Evolutionary conservation across 1,284 basidiomycete species (phyloP).

Genomic region (Cystobasidium pallidum): DNA sequence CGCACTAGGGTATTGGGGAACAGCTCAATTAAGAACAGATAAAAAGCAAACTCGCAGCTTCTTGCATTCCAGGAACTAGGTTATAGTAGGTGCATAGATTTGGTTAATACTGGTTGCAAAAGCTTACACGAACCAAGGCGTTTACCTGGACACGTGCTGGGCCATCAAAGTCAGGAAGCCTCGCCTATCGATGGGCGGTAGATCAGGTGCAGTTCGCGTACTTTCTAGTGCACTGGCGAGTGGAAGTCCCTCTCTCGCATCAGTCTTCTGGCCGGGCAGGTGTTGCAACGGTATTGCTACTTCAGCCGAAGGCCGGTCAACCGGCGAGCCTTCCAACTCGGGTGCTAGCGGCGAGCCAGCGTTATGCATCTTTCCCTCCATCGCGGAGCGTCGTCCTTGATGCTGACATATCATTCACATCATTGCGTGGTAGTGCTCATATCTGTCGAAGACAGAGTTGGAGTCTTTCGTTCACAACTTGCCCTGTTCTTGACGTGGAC

Average conservation of each 20-base stretch:
- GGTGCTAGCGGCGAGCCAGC: neutral
- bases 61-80: slow-evolving; percentile 60
- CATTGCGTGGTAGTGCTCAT: no score
- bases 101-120: neutral
- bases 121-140: neutral
- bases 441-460: no score
- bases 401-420: no score
- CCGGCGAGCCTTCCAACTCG: neutral
- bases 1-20: slow-evolving; percentile 59
- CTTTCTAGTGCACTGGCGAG: neutral
- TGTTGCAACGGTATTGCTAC: neutral
- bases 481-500: no score
- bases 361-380: neutral
- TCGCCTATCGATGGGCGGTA: slow-evolving; percentile 17
- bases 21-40: slow-evolving; percentile 61
- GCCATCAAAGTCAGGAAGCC: slow-evolving; percentile 43
- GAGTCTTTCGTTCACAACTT: no score
- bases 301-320: neutral
- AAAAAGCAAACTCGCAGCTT: slow-evolving; percentile 61
- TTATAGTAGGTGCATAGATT: no score
- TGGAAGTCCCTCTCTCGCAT: no score
- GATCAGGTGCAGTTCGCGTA: neutral
- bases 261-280: neutral
- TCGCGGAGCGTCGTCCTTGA: no score
- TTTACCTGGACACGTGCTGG: slow-evolving; percentile 48